These are phyloP conservation scores for Colletotrichum sp. DNA, from an alignment of 2,329 filamentous ascomycete species.

Conservation along the genomic window DNA sequence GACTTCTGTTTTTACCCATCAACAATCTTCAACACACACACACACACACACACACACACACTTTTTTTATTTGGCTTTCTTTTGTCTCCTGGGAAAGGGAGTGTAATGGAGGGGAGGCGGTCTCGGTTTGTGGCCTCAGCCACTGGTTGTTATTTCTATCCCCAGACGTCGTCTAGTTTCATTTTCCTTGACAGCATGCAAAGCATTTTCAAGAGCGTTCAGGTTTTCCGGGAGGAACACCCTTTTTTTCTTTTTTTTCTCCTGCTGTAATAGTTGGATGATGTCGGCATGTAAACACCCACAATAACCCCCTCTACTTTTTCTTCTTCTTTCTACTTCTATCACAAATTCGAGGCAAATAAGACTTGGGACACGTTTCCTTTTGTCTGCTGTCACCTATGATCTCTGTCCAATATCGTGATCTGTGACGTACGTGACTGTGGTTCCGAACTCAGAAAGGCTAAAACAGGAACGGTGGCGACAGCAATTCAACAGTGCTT, in stretches of 20 bases:
- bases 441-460: neutral
- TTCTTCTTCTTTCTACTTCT: neutral
- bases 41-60: neutral
- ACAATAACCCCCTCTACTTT: neutral
- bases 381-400: neutral
- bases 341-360: neutral
- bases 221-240: neutral
- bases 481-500: neutral
- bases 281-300: neutral
- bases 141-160: neutral
- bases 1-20: neutral
- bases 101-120: neutral
- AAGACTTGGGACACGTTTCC: neutral
- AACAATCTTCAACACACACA: neutral
- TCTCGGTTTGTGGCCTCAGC: neutral
- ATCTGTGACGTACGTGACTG: neutral
- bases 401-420: neutral
- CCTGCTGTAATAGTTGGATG: neutral
- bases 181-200: neutral
- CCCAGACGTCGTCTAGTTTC: neutral
- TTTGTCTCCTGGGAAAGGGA: constrained; percentile 3
- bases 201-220: constrained; percentile 10
- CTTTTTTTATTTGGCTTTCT: neutral
- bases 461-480: neutral
- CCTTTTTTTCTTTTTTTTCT: neutral